A percentile compares a stretch with the other conserved stretches of the same genome.
Conservation (phyloP, 2,329 filamentous ascomycete species). For the Xylariomycetidae sp. region DNA sequence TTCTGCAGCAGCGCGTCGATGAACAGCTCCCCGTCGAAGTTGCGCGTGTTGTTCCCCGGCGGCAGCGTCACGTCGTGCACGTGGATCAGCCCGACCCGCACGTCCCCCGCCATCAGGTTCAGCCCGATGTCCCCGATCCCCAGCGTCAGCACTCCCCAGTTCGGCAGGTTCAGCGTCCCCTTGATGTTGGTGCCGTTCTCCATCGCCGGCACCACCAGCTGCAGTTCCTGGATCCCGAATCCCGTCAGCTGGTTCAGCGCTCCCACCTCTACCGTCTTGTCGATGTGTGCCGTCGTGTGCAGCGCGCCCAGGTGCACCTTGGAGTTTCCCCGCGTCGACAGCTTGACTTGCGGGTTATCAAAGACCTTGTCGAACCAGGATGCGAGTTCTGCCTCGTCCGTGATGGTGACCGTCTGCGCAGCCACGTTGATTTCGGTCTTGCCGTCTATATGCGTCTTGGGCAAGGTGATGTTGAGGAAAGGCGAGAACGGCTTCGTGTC, state of each 20-base stretch:
- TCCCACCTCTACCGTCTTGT: constrained; percentile 35
- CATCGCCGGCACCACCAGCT: constrained; percentile 30
- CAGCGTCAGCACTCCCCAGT: constrained; percentile 36
- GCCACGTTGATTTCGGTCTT: constrained; percentile 30
- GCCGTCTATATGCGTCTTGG: constrained; percentile 27
- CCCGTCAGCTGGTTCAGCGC: constrained; percentile 34
- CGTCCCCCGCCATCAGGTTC: constrained; percentile 34
- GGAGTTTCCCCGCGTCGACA: constrained; percentile 33
- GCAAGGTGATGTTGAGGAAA: constrained; percentile 27
- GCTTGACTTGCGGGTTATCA: constrained; percentile 27
- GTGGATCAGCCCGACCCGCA: constrained; percentile 32
- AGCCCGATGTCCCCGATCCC: constrained; percentile 41
- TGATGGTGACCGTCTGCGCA: constrained; percentile 29
- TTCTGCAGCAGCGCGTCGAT: constrained; percentile 36
- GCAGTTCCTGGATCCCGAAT: constrained; percentile 30
- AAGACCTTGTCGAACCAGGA: constrained; percentile 35
- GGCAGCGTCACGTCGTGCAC: constrained; percentile 33
- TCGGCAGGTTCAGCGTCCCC: constrained; percentile 38
- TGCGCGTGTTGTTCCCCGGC: constrained; percentile 36
- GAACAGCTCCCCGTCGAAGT: constrained; percentile 35
- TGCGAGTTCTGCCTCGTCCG: constrained; percentile 33
- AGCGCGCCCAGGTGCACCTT: constrained; percentile 34
- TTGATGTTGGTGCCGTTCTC: constrained; percentile 35
- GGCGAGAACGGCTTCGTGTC: constrained; percentile 25
- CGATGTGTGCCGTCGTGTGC: constrained; percentile 29